Evolutionary conservation across 83 land plant genomes (phyloP), one percentile per base, ranked within the genome.

Genomic region (Isoetes engelmannii): DNA sequence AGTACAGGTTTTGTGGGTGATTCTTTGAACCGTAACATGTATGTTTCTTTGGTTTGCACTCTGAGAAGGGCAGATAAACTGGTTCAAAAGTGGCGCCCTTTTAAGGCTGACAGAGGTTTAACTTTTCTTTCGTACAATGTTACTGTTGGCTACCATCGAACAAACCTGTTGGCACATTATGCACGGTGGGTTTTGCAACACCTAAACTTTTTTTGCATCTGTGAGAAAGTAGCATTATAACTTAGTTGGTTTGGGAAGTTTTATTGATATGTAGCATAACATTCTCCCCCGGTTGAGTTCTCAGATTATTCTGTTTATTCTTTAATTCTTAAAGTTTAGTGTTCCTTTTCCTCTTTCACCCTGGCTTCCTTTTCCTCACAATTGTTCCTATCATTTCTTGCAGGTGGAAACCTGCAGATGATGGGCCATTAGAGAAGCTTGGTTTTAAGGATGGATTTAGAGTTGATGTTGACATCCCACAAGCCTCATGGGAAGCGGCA

Each of bases 1-100:
- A 73, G 72, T 86, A 81, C 86, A 90, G 96, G 96, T 12, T 90
- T 90, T 75, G 81, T 90, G 54, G 96, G 96, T 18, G 96, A 90
- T 67, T 90, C 96, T 8, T 69, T 90, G 71, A 90, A 90, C 53
- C 74, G 96, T 48, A 90, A 90, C 68, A 90, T 90, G 96, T 90
- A 88, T 68, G 89, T 75, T 12, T 85, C 96, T 6, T 74, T 90
- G 13, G 84, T 87, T 19, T 90, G 96, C 75, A 70, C 83, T 15
- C 74, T 90, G 50, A 87, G 68, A 68, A 57, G 65, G 43, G 92
- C 58, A 37, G 75, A 86, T 7, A 66, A 41, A 5, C 80, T 84
- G 15, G 80, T 82, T 48, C 85, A 72, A 57, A 90, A 90, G 72
- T 90, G 87, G 89, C 81, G 96, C 8, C 96, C 92, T 19, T 82